phyloP scores from a whole-genome alignment of 2,329 filamentous ascomycete genomes.

The Furcasterigmium furcatum region DNA sequence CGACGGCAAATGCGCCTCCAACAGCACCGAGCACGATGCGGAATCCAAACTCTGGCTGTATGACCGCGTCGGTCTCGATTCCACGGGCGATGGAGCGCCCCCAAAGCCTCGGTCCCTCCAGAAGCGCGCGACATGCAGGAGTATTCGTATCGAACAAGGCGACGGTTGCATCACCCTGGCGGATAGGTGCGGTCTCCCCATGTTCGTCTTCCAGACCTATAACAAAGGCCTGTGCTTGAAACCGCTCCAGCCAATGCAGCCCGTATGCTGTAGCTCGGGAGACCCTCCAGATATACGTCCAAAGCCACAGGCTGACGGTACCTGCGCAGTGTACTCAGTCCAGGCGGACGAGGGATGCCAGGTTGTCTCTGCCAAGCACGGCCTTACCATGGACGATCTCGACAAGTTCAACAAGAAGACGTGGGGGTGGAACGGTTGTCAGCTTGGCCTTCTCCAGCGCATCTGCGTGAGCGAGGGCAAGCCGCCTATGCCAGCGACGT shows the following conservation, averaged over 20 bases:
- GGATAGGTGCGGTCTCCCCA: not conserved
- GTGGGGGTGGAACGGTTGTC: conserved; percentile 2
- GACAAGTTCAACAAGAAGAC: not conserved
- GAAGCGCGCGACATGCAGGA: conserved; percentile 16
- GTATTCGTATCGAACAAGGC: conserved; percentile 25
- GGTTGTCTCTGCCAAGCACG: not conserved
- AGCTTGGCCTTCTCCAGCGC: not conserved
- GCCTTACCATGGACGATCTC: not conserved
- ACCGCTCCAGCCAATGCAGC: conserved; percentile 23
- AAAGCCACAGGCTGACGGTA: conserved; percentile 27
- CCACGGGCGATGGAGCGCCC: not conserved
- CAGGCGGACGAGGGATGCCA: conserved; percentile 25
- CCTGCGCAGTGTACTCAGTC: conserved; percentile 28
- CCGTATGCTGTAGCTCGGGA: conserved; percentile 32
- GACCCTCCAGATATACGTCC: conserved; percentile 26
- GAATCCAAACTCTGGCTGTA: not conserved
- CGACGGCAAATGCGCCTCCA: not conserved
- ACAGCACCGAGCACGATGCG: not conserved
- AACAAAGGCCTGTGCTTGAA: conserved; percentile 17
- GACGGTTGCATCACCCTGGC: conserved; percentile 33
- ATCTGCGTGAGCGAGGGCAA: not conserved
- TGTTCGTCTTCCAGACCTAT: conserved; percentile 15
- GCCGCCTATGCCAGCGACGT: not conserved
- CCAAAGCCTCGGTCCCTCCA: not conserved
- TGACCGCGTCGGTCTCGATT: not conserved